Percentiles rank a stretch among this genome's conserved stretches.
Evolutionary conservation across 768 basidiomycete genomes (phyloP).

Genomic region (Podaxis carcinomalis): DNA sequence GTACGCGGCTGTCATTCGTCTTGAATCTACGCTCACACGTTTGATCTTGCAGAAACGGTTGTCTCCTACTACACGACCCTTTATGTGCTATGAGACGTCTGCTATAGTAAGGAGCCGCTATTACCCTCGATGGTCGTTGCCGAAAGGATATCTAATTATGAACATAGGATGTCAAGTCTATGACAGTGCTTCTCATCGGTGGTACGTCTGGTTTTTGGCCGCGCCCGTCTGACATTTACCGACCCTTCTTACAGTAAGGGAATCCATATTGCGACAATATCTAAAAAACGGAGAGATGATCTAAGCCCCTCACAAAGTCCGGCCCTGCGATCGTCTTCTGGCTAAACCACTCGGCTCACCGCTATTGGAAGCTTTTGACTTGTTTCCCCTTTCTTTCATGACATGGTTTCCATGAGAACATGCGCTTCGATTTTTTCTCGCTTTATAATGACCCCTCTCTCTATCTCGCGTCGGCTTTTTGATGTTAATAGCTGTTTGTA

Average conservation of each 20-base stretch:
- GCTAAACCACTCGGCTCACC: background rate
- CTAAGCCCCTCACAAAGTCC: slow-evolving; percentile 7
- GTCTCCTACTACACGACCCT: slow-evolving; percentile 53
- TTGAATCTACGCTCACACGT: background rate
- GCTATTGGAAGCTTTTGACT: background rate
- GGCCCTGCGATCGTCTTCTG: background rate
- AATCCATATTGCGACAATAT: slow-evolving; percentile 36
- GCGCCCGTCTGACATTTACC: background rate
- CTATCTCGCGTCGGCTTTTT: background rate
- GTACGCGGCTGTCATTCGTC: slow-evolving; percentile 30
- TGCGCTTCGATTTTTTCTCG: background rate
- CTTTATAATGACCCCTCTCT: background rate
- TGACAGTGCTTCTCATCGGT: slow-evolving; percentile 33
- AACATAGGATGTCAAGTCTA: slow-evolving; percentile 36
- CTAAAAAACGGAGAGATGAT: slow-evolving; percentile 31
- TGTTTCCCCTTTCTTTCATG: background rate
- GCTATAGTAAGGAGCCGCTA: slow-evolving; percentile 54
- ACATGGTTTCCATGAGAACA: background rate
- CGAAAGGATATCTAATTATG: background rate
- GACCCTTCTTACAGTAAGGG: slow-evolving; percentile 23
- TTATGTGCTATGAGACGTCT: slow-evolving; percentile 68
- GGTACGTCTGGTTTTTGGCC: background rate
- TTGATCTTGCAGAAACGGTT: slow-evolving; percentile 39
- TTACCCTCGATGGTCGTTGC: background rate
- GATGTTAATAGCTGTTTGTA: background rate